phyloP scores from a whole-genome alignment of 108 stramenopile species.

The Craspedostauros australis region DNA sequence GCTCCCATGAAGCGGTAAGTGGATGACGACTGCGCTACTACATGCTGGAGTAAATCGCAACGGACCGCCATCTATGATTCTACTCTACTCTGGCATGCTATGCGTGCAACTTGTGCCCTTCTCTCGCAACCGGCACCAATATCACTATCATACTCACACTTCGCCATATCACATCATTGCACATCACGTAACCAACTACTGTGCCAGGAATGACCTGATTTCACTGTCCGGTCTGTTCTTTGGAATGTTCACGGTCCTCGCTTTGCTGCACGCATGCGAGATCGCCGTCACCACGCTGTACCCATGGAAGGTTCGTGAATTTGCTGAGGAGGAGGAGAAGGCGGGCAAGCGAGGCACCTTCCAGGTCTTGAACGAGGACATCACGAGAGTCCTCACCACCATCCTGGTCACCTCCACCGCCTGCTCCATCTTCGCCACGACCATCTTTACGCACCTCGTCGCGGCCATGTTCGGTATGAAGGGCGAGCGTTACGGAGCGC shows the following conservation, averaged over 20 bases:
- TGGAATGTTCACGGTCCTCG: slow-evolving; percentile 58
- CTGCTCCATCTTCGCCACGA: slow-evolving; percentile 78
- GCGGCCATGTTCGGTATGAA: slow-evolving; percentile 66
- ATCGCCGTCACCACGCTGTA: slow-evolving; percentile 96
- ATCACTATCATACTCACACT: neutral
- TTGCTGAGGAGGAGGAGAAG: slow-evolving; percentile 94
- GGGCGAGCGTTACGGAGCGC: slow-evolving; percentile 84
- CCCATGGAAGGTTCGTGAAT: slow-evolving; percentile 95
- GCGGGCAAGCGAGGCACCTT: slow-evolving; percentile 67
- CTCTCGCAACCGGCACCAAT: neutral
- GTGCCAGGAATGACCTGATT: slow-evolving; percentile 28
- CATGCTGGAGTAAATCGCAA: neutral
- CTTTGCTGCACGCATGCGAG: slow-evolving; percentile 87
- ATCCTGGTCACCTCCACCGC: slow-evolving; percentile 91
- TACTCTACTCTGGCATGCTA: neutral
- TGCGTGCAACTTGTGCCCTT: neutral
- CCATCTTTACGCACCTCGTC: slow-evolving; percentile 81
- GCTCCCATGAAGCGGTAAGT: slow-evolving; percentile 21
- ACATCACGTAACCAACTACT: neutral
- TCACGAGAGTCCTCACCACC: slow-evolving; percentile 92
- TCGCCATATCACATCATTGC: neutral
- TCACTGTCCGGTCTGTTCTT: slow-evolving; percentile 30
- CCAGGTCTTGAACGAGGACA: slow-evolving; percentile 85
- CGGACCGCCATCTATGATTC: neutral
- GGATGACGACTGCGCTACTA: neutral